phyloP scores from a whole-genome alignment of 495 filamentous ascomycete species.

The Talaromyces nanjingensis region DNA sequence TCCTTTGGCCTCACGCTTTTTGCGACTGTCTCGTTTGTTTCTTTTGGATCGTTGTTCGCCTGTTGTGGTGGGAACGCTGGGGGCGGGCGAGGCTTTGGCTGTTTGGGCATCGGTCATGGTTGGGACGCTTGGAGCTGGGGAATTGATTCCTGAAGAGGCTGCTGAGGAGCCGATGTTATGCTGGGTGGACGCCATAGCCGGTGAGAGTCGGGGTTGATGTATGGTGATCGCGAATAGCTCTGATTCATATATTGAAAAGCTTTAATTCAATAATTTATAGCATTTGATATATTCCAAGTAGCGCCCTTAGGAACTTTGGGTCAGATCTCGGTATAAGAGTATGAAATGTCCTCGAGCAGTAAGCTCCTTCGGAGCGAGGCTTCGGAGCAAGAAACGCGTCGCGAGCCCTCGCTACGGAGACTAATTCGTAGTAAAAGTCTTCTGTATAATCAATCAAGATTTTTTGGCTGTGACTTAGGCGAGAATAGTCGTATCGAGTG shows the following conservation, averaged over 20 bases:
- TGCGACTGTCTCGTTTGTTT: slow-evolving; percentile 46
- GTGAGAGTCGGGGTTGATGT: neutral
- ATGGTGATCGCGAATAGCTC: neutral
- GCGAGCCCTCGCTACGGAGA: neutral
- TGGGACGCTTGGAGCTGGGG: slow-evolving; percentile 28
- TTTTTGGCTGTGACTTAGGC: neutral
- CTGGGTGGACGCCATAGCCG: slow-evolving; percentile 31
- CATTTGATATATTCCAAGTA: neutral
- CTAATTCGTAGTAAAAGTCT: neutral
- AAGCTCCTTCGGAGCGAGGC: neutral
- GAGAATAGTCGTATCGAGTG: neutral
- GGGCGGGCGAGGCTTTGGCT: slow-evolving; percentile 30
- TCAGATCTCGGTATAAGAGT: neutral
- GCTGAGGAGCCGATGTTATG: slow-evolving; percentile 29
- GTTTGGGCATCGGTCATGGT: slow-evolving; percentile 26
- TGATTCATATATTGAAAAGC: too few species aligned
- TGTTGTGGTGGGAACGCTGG: slow-evolving; percentile 25
- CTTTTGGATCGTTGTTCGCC: slow-evolving; percentile 32
- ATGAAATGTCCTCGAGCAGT: neutral
- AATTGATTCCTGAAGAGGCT: slow-evolving; percentile 39
- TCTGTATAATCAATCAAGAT: neutral
- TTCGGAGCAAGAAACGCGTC: neutral
- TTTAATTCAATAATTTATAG: neutral
- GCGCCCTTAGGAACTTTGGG: neutral
- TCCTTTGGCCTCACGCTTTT: slow-evolving; percentile 71